Percentiles rank a stretch among this genome's conserved stretches.
These are phyloP conservation scores for Diutina mesorugosa DNA, from an alignment of 1,139 yeast genomes.

Conservation along the genomic window DNA sequence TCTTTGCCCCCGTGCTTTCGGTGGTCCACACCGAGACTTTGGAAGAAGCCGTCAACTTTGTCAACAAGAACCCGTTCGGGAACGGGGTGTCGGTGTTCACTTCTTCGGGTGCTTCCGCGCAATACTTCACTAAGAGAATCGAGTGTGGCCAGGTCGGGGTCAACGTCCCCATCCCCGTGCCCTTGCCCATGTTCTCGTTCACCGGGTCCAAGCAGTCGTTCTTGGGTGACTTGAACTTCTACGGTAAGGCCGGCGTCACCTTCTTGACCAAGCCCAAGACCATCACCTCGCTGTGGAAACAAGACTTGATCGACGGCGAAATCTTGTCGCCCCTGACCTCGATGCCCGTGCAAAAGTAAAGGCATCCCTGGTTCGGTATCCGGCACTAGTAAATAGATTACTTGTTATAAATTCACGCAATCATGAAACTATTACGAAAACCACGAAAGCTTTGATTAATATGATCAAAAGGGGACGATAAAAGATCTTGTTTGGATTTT, in stretches of 20 bases:
- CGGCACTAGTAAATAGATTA: too few relatives aligned
- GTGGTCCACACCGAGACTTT: constrained; percentile 54
- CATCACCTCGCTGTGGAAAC: constrained; percentile 58
- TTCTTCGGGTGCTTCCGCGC: constrained; percentile 54
- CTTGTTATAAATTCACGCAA: background rate
- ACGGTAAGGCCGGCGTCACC: constrained; percentile 63
- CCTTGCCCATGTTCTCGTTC: constrained; percentile 72
- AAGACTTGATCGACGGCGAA: constrained; percentile 38
- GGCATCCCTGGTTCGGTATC: background rate
- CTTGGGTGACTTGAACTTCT: constrained; percentile 69
- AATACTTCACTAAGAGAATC: constrained; percentile 56
- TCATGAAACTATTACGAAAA: too few relatives aligned
- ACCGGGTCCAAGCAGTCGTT: constrained; percentile 71
- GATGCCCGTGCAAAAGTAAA: constrained; percentile 49
- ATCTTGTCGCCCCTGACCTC: constrained; percentile 41
- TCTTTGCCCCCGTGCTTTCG: constrained; percentile 64
- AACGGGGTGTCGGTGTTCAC: constrained; percentile 69
- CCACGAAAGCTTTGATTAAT: too few relatives aligned
- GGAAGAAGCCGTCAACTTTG: constrained; percentile 59
- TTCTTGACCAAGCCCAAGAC: constrained; percentile 72
- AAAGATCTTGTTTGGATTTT: too few relatives aligned
- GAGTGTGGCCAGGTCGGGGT: constrained; percentile 74
- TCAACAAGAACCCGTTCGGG: constrained; percentile 57
- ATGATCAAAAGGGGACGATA: too few relatives aligned
- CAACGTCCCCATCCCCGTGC: constrained; percentile 78